Evolutionary conservation across 257 asterid species (phyloP).

Genomic region (Jaltomata sinuosa): DNA sequence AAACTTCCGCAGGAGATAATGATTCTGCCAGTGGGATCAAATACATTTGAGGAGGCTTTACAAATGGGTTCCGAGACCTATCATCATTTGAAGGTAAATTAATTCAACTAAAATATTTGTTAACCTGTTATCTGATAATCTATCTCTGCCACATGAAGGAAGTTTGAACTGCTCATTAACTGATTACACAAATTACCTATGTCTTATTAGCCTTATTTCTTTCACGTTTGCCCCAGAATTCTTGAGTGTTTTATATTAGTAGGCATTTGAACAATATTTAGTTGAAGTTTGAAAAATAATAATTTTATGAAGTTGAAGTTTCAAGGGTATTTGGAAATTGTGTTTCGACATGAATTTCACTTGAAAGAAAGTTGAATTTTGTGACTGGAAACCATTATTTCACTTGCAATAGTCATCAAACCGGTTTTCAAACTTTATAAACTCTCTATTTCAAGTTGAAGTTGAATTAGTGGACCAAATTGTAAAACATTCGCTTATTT

Average conservation of each 20-base stretch:
- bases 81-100: slow-evolving; percentile 84
- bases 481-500: neutral
- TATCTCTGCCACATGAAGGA: neutral
- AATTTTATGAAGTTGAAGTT: neutral
- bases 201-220: neutral
- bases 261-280: neutral
- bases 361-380: neutral
- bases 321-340: neutral
- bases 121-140: neutral
- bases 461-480: neutral
- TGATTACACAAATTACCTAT: neutral
- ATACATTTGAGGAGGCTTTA: slow-evolving; percentile 82
- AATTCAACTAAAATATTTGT: neutral
- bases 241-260: neutral
- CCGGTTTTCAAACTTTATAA: neutral
- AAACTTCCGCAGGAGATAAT: slow-evolving; percentile 59
- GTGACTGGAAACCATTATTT: neutral
- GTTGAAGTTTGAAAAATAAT: neutral
- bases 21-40: slow-evolving; percentile 91
- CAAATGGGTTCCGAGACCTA: slow-evolving; percentile 97
- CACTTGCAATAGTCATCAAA: neutral
- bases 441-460: neutral
- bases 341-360: neutral
- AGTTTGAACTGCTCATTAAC: neutral
- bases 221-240: neutral